phyloP scores from a whole-genome alignment of 192 early-diverging fungal genomes.

The Geosiphon pyriformis region DNA sequence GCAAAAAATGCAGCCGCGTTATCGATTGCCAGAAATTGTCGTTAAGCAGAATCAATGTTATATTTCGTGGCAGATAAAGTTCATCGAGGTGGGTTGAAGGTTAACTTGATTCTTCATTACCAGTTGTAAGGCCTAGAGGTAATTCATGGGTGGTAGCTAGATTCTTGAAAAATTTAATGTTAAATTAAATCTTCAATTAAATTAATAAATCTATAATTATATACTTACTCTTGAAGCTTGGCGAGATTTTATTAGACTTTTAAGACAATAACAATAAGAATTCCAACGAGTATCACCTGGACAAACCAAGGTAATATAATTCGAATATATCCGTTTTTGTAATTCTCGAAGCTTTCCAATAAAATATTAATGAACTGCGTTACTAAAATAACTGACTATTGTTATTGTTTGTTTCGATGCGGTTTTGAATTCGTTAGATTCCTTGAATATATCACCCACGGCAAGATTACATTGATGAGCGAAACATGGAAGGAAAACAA shows the following conservation, averaged over 20 bases:
- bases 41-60: not conserved
- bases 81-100: not conserved
- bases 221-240: slow-evolving; percentile 1
- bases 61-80: not conserved
- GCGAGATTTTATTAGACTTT: not conserved
- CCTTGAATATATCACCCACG: slow-evolving; percentile 12
- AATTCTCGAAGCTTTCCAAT: slow-evolving; percentile 15
- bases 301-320: not conserved
- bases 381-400: not conserved
- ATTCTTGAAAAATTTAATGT: not conserved
- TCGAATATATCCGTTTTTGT: not conserved
- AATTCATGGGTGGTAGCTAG: not conserved
- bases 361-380: slow-evolving; percentile 13
- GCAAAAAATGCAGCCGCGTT: not conserved
- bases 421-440: not conserved
- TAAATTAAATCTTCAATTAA: not conserved
- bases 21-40: not conserved
- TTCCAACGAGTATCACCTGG: slow-evolving; percentile 9
- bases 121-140: not conserved
- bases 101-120: no score
- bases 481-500: slow-evolving; percentile 9
- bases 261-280: slow-evolving; percentile 6
- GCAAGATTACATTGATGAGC: slow-evolving; percentile 4
- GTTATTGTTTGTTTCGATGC: not conserved
- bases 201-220: not conserved